phyloP scores from a whole-genome alignment of 2,329 filamentous ascomycete genomes.

The Coniochaeta sp. region DNA sequence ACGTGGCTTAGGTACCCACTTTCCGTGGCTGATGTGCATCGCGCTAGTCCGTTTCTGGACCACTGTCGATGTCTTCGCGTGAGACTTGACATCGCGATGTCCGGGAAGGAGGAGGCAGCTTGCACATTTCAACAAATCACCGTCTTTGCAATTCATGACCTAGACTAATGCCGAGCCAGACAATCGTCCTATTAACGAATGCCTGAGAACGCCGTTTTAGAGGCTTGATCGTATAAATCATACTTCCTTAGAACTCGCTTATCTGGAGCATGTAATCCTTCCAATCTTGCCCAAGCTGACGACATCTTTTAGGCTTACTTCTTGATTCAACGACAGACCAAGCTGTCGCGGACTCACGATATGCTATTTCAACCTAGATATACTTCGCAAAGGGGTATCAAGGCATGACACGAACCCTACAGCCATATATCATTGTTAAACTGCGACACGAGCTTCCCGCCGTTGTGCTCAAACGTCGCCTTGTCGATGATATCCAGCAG shows the following conservation, averaged over 20 bases:
- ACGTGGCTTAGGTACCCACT: background rate
- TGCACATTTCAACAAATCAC: background rate
- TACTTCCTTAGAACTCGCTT: no score
- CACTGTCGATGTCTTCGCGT: background rate
- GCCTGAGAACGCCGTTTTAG: no score
- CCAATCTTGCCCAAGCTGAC: background rate
- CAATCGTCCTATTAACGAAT: background rate
- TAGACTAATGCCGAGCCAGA: background rate
- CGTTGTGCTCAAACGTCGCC: constrained; percentile 26
- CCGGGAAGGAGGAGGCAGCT: background rate
- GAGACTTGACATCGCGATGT: background rate
- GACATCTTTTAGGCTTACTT: background rate
- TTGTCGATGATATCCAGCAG: constrained; percentile 25
- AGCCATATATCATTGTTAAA: background rate
- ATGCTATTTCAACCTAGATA: no score
- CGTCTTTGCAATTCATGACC: background rate
- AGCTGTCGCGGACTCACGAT: no score
- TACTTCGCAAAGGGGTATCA: no score
- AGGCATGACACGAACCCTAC: no score
- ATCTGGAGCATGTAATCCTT: background rate
- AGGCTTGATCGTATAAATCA: no score
- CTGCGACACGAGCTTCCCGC: background rate
- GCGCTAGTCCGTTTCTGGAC: background rate
- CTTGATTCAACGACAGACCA: background rate
- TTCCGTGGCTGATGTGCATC: background rate